Evolutionary conservation across 2,329 filamentous ascomycete species (phyloP), one percentile per base, ranked within the genome.

Genomic region (Talaromyces albobiverticillius): DNA sequence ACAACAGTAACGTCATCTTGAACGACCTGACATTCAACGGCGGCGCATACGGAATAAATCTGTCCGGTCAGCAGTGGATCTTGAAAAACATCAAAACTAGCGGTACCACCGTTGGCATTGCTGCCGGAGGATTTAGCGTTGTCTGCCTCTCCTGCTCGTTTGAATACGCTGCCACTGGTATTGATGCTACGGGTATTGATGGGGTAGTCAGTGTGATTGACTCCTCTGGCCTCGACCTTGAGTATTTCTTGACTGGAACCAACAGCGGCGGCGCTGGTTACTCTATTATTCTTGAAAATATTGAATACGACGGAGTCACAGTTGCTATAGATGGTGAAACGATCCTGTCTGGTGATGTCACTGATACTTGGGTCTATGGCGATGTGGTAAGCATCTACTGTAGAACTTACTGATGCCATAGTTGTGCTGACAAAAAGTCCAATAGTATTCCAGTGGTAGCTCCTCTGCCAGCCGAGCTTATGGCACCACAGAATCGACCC

Each of bases 91-190:
- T 75, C 32, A 80, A 75, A 63, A 88, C 85, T 69, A 79, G 75
- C 56, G 84, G 83, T 60, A 87, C 84, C 62, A 80, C 78, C 3
- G 77, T 75, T 2, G 66, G 72, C 0, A 75, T 86, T 42, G 74
- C 73, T 0, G 73, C 59, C 2, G 66, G 65, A 11, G 67, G 66
- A 36, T 65, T 57, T 45, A 64, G 63, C 3, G 61, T 64, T 2
- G 59, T 68, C 2, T 54, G 67, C 3, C 62, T 67, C 25, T 52
- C 60, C 4, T 65, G 62, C 8, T 59, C 48, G 1, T 71, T 71
- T 22, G 61, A 66, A 16, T 62, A 55, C 6, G 67, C 59, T 16
- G 61, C 60, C 6, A 61, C 57, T 7, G 64, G 64, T n/a, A 61
- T 69, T 41, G 62, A 68, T 48, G 66, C 65, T 60, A 66, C 59